Conservation (phyloP, 306 rosid species). For the Gynostemma pentaphyllum region DNA sequence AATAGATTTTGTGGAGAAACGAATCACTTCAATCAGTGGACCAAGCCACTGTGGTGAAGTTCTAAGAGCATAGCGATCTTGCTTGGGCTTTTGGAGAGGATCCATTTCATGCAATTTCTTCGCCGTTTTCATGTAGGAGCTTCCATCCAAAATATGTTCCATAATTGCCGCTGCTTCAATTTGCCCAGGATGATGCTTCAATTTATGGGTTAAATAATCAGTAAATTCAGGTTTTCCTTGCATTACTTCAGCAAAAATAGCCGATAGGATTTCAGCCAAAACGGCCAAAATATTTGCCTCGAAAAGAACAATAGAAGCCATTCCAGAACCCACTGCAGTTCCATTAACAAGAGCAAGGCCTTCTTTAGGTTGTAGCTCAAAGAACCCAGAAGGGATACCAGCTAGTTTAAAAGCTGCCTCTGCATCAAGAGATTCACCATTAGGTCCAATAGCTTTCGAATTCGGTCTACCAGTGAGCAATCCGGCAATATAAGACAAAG, state of each 20-base stretch:
- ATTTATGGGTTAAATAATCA: constrained; percentile 27
- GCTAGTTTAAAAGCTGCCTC: constrained; percentile 47
- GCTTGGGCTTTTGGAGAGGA: constrained; percentile 77
- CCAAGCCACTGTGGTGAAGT: constrained; percentile 97
- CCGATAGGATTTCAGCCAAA: background rate
- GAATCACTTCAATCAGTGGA: constrained; percentile 68
- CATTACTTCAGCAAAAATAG: constrained; percentile 63
- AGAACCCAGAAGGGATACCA: constrained; percentile 43
- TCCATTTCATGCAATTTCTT: constrained; percentile 59
- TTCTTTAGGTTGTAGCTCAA: constrained; percentile 82
- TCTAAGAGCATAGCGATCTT: constrained; percentile 71
- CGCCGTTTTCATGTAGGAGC: constrained; percentile 58
- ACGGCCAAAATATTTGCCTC: background rate
- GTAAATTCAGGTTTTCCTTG: constrained; percentile 10
- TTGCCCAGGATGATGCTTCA: constrained; percentile 90
- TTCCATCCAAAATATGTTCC: constrained; percentile 87
- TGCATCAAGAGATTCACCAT: constrained; percentile 32
- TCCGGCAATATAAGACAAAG: constrained; percentile 79
- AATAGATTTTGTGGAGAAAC: constrained; percentile 72
- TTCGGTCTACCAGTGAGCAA: background rate
- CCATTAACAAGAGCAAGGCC: constrained; percentile 43
- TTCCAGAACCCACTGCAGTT: background rate
- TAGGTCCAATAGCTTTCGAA: background rate
- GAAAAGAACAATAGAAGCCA: background rate
- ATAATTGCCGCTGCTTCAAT: constrained; percentile 91